Percentiles rank a stretch among this genome's conserved stretches.
Conservation (phyloP, 2,329 filamentous ascomycete genomes). For the Herpotrichia juniperi region DNA sequence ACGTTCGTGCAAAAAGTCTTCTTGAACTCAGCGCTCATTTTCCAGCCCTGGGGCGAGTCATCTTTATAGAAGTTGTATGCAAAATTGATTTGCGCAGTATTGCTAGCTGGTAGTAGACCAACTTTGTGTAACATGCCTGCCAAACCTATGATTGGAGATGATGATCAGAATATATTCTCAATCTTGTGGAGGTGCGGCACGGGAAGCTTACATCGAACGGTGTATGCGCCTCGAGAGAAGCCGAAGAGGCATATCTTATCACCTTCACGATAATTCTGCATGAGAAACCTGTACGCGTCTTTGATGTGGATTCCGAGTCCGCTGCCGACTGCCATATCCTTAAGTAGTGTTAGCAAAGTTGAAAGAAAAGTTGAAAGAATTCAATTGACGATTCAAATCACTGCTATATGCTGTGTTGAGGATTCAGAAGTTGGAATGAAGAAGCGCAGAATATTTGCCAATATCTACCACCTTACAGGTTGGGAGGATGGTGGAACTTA, state of each 20-base stretch:
- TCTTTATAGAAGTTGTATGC: conserved; percentile 56
- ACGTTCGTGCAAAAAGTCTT: conserved; percentile 53
- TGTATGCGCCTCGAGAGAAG: conserved; percentile 54
- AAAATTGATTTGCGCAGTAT: conserved; percentile 24
- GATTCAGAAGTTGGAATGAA: no score
- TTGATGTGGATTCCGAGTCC: conserved; percentile 50
- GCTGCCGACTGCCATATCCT: conserved; percentile 50
- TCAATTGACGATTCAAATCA: no score
- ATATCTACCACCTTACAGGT: no score
- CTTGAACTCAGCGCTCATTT: conserved; percentile 52
- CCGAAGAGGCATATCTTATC: conserved; percentile 53
- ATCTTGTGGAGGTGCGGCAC: no score
- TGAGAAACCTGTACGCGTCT: conserved; percentile 47
- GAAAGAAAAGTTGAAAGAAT: no score
- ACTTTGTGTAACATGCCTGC: conserved; percentile 84
- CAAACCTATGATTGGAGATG: no score
- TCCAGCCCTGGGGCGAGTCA: conserved; percentile 47
- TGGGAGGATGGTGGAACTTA: no score
- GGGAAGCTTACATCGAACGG: conserved; percentile 55
- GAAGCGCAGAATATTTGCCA: not conserved
- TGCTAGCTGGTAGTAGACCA: conserved; percentile 65
- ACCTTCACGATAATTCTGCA: conserved; percentile 50
- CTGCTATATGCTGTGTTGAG: no score
- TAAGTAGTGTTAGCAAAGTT: no score
- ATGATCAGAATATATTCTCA: no score